phyloP scores from a whole-genome alignment of 139 green algal species.

The Coccomyxa sp. region DNA sequence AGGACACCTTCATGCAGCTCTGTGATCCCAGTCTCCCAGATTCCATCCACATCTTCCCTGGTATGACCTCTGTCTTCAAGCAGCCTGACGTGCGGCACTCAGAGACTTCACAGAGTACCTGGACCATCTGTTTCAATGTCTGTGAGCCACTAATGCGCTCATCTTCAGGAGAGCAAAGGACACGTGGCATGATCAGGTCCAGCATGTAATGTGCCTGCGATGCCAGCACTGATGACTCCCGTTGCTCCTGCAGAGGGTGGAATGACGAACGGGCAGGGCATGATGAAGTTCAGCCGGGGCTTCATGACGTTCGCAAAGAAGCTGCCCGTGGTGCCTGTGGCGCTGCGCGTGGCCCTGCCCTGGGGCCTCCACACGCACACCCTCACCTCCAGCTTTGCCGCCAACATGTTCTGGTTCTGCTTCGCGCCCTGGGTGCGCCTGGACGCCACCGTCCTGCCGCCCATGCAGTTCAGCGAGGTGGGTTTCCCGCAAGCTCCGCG shows the following conservation, averaged over 20 bases:
- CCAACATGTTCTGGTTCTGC: constrained; percentile 52
- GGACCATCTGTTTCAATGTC: too few relatives aligned
- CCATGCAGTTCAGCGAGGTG: neutral
- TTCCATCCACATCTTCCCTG: constrained; percentile 1
- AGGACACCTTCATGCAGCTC: too few relatives aligned
- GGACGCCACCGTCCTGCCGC: constrained; percentile 44
- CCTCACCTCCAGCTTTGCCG: constrained; percentile 41
- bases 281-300: constrained; percentile 51
- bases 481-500: neutral
- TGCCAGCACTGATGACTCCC: too few relatives aligned
- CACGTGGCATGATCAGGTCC: too few relatives aligned
- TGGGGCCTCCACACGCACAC: constrained; percentile 32
- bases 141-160: too few relatives aligned
- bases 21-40: too few relatives aligned
- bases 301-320: constrained; percentile 47
- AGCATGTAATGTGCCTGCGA: neutral
- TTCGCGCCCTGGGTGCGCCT: constrained; percentile 39
- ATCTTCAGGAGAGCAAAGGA: too few relatives aligned
- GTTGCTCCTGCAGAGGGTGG: constrained; percentile 49
- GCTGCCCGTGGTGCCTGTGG: constrained; percentile 51
- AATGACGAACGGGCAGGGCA: constrained; percentile 56
- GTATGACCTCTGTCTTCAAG: neutral
- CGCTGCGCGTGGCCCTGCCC: constrained; percentile 23
- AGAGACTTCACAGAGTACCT: too few relatives aligned
- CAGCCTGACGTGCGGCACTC: too few relatives aligned